Evolutionary conservation across 805 yeast species (phyloP).

Genomic region (Lachancea sp.): DNA sequence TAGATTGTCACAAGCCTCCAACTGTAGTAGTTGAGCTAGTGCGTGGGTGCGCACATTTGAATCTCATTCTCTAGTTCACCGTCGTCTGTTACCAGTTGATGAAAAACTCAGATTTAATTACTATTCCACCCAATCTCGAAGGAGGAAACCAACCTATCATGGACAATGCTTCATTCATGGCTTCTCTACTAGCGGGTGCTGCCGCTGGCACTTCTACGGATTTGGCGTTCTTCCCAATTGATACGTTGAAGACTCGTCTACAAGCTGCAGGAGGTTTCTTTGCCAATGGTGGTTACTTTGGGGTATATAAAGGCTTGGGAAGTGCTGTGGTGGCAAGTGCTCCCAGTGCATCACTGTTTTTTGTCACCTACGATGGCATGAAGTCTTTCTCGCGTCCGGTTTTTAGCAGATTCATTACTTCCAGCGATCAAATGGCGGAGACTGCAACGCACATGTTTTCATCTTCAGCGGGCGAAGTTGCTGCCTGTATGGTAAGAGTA

Average conservation of each 20-base stretch:
- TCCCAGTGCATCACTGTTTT: constrained; percentile 74
- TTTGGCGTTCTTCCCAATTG: constrained; percentile 91
- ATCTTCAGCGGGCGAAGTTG: constrained; percentile 85
- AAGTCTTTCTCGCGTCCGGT: constrained; percentile 44
- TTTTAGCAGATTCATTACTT: constrained; percentile 20
- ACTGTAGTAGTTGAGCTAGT: no score
- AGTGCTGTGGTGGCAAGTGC: constrained; percentile 93
- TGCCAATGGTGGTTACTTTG: constrained; percentile 85
- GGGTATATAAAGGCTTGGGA: constrained; percentile 88
- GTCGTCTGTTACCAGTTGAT: no score
- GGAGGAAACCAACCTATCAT: constrained; percentile 3
- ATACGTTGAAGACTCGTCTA: constrained; percentile 85
- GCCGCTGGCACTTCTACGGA: constrained; percentile 97
- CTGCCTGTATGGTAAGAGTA: constrained; percentile 90
- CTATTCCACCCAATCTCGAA: neutral
- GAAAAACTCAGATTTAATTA: neutral
- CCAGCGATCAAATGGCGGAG: constrained; percentile 31
- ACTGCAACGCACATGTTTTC: constrained; percentile 71
- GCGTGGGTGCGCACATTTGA: no score
- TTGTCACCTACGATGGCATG: constrained; percentile 75
- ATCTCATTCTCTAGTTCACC: no score
- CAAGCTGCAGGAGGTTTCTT: constrained; percentile 96
- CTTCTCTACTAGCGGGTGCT: constrained; percentile 61
- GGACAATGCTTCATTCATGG: constrained; percentile 25
- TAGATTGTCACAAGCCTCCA: no score